Conservation (phyloP, 176 grass and related monocot species). For the Eragrostis nindensis region DNA sequence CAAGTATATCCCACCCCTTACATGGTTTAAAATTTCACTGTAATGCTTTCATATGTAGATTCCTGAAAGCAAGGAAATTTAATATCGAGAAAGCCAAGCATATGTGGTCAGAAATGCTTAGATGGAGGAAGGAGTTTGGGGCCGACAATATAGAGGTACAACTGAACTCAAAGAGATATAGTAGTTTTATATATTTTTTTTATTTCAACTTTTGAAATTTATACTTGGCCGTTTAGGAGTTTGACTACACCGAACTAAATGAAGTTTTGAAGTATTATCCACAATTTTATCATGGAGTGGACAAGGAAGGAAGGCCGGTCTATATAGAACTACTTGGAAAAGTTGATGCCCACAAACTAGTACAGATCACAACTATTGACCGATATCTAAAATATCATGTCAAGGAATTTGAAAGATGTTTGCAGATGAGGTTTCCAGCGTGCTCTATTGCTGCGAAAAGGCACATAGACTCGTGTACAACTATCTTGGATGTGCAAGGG, state of each 20-base stretch:
- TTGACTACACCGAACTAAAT: constrained; percentile 70
- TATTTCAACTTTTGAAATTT: constrained; percentile 20
- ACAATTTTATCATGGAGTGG: constrained; percentile 96
- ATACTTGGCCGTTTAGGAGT: constrained; percentile 65
- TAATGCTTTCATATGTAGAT: constrained; percentile 47
- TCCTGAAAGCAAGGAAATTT: constrained; percentile 93
- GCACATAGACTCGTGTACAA: constrained; percentile 81
- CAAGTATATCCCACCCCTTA: background rate
- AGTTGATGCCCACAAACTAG: constrained; percentile 79
- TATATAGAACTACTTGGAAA: constrained; percentile 91
- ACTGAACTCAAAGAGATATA: constrained; percentile 18
- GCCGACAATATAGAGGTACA: constrained; percentile 74
- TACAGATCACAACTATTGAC: constrained; percentile 92
- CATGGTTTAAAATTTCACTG: constrained; percentile 24
- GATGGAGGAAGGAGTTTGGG: constrained; percentile 90
- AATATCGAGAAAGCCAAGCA: constrained; percentile 89
- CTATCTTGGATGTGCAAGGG: constrained; percentile 90
- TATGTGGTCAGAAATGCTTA: constrained; percentile 99
- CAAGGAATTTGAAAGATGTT: constrained; percentile 73
- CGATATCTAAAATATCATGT: constrained; percentile 93
- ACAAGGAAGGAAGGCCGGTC: constrained; percentile 93
- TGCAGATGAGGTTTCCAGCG: constrained; percentile 72
- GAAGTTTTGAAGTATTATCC: constrained; percentile 89
- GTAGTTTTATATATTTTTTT: background rate
- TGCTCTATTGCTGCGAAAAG: constrained; percentile 81